These are phyloP conservation scores for Pseudisothecium myosuroides DNA, from an alignment of 225 moss, liverwort and hornwort species.

Conservation along the genomic window DNA sequence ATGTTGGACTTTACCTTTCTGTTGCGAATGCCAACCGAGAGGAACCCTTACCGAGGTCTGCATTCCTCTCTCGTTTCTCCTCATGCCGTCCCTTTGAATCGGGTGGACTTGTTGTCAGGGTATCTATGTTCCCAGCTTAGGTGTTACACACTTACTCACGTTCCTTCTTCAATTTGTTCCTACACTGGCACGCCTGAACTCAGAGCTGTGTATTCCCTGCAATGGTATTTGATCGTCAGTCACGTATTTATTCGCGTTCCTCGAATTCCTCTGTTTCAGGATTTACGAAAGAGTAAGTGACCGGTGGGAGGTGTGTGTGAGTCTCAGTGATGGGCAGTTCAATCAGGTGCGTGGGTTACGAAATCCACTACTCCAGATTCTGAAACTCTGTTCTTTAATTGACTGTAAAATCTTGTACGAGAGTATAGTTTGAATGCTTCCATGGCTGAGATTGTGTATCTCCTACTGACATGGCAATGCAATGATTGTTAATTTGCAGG, in stretches of 20 bases:
- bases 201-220: not conserved
- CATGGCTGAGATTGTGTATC: not conserved
- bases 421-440: not conserved
- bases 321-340: constrained; percentile 95
- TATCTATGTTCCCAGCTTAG: not conserved
- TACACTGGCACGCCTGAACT: not conserved
- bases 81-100: not conserved
- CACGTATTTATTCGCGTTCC: not conserved
- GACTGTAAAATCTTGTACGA: not conserved
- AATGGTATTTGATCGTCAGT: not conserved
- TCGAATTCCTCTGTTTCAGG: constrained; percentile 21
- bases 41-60: constrained; percentile 73
- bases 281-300: constrained; percentile 85
- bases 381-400: not conserved
- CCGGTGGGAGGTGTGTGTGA: constrained; percentile 87
- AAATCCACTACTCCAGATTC: not conserved
- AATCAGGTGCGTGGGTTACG: constrained; percentile 49
- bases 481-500: constrained; percentile 27
- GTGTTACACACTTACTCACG: not conserved
- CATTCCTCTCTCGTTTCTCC: not conserved
- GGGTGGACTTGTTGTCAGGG: not conserved
- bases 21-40: constrained; percentile 41
- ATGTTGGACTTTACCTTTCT: constrained; percentile 69
- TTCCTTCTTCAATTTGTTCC: not conserved
- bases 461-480: not conserved